Base-by-base conservation (phyloP, 148 eudicot species). In the Tetragonia tetragonoides region DNA sequence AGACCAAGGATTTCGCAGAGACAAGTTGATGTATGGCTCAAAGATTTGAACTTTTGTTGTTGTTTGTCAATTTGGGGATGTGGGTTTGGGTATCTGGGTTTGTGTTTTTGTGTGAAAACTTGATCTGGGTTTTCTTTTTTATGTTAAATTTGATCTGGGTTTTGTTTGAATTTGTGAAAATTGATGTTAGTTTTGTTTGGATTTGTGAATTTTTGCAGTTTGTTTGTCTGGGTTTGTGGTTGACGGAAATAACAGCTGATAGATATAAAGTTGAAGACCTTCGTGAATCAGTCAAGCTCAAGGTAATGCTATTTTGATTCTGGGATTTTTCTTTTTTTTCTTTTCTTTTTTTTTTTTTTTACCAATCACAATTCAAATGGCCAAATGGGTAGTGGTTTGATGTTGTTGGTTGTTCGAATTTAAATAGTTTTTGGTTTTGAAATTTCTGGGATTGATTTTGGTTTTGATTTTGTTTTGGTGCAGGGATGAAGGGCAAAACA, bases 1-100 rank as follows among this genome's bases (percentile, higher is more conserved):
- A 70, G 88, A 62, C 80, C 86, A 14, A 87, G 66, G 56, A 56
- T 39, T 23, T 74, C 83, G 72, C 90, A 85, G 75, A 85, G 17
- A 70, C 75, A 81, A 69, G 6, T 87, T 47, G 81, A 87, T 57
- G 90, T 87, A 76, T 81, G 83, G 18, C 44, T 72, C 61, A 56
- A 47, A 66, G 34, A 28, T 72, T 66, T 34, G 14, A 46, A 3
- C 5, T 63, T 44, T 80, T 3, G 17, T 38, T 28, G 16, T 11
- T 28, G 61, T 3, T 76, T 38, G 11, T 20, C 4, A 9, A 20
- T 14, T 14, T 56, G 14, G n/a, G 18, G 12, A 56, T 56, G 61
- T 56, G 61, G 61, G 5, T n/a, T 63, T 63, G 66, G 9, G 9
- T 51, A 63, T 63, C 37, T 63, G 37, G 66, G 66, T 63, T 63